Conservation (phyloP, 2,329 filamentous ascomycete genomes). For the Erysiphe neolycopersici region DNA sequence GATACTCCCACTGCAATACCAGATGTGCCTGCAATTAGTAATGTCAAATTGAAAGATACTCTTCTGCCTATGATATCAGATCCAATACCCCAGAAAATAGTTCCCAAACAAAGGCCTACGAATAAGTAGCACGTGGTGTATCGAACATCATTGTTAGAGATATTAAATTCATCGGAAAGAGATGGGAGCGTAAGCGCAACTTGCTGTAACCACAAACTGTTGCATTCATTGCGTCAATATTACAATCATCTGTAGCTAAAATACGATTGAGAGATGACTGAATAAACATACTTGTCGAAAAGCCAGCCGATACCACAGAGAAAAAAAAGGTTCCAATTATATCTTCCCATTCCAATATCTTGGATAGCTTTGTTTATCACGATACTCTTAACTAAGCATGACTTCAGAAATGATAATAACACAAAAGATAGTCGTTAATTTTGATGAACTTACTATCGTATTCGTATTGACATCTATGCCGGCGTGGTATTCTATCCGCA, state of each 20-base stretch:
- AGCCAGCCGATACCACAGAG: constrained; percentile 41
- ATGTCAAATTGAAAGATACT: constrained; percentile 58
- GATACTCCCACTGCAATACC: constrained; percentile 43
- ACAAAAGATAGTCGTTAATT: too few relatives aligned
- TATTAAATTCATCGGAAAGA: constrained; percentile 40
- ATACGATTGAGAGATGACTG: not conserved
- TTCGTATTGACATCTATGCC: too few relatives aligned
- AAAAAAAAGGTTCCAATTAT: constrained; percentile 43
- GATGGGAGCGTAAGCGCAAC: constrained; percentile 58
- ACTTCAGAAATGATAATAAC: too few relatives aligned
- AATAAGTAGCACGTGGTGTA: too few relatives aligned
- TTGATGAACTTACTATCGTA: too few relatives aligned
- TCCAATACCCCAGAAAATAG: constrained; percentile 55
- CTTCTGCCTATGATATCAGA: constrained; percentile 56
- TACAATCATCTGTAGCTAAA: not conserved
- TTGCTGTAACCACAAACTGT: constrained; percentile 16
- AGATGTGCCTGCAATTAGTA: constrained; percentile 49
- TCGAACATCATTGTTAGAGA: constrained; percentile 33
- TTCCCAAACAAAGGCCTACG: constrained; percentile 51
- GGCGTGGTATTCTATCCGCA: too few relatives aligned
- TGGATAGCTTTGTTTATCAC: constrained; percentile 20
- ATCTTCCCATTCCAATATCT: constrained; percentile 53
- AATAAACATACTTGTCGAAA: not conserved
- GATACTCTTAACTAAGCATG: too few relatives aligned
- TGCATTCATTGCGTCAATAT: not conserved